Percentiles rank a stretch among this genome's conserved stretches.
These are phyloP conservation scores for Tagetes patula DNA, from an alignment of 129 eudicot species.

Conservation along the genomic window DNA sequence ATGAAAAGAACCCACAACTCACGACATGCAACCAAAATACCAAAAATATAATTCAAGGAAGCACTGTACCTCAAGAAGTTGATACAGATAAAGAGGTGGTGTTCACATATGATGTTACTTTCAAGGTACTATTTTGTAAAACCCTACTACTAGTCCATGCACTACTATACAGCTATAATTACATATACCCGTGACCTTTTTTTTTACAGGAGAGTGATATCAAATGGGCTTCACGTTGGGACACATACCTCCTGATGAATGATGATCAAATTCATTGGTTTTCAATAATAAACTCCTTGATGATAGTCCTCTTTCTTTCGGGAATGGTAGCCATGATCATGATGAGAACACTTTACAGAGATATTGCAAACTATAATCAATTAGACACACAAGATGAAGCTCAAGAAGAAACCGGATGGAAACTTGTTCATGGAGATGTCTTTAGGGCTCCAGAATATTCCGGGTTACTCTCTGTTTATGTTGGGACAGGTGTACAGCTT, in stretches of 20 bases:
- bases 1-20: constrained; percentile 86
- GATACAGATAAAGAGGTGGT: constrained; percentile 76
- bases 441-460: constrained; percentile 67
- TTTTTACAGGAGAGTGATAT: constrained; percentile 73
- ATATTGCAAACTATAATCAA: constrained; percentile 85
- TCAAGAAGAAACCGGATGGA: constrained; percentile 98
- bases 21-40: constrained; percentile 86
- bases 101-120: constrained; percentile 90
- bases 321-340: constrained; percentile 98
- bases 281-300: constrained; percentile 84
- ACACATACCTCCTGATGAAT: constrained; percentile 93
- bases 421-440: constrained; percentile 81
- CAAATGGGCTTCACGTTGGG: constrained; percentile 98
- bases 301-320: constrained; percentile 91
- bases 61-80: constrained; percentile 93
- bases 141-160: constrained; percentile 11
- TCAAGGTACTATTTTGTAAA: constrained; percentile 54
- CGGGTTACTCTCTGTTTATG: constrained; percentile 69
- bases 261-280: constrained; percentile 98
- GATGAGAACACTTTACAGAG: constrained; percentile 90
- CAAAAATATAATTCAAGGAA: constrained; percentile 71
- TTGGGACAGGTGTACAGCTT: constrained; percentile 84
- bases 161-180: background rate
- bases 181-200: background rate
- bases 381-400: constrained; percentile 73